Conservation (phyloP, 2,329 filamentous ascomycete species). For the Neonectria ditissima region DNA sequence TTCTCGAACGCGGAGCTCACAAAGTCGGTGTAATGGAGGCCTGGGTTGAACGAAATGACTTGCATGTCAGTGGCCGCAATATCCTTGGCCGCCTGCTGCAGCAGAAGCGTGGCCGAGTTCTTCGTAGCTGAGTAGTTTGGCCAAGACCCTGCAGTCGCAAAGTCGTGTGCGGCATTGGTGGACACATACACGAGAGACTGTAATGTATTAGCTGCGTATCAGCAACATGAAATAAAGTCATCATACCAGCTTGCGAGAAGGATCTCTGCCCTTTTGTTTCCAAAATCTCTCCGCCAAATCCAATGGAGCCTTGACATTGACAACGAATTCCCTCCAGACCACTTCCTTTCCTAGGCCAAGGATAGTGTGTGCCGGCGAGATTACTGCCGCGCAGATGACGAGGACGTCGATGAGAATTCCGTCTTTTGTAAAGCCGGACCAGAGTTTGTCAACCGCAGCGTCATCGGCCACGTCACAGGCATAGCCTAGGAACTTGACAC, state of each 20-base stretch:
- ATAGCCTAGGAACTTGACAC: neutral
- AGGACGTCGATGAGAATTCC: constrained; percentile 15
- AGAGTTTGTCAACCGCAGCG: neutral
- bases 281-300: constrained; percentile 2
- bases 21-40: constrained; percentile 30
- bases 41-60: constrained; percentile 53
- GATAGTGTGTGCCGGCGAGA: constrained; percentile 15
- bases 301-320: constrained; percentile 14
- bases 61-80: constrained; percentile 52
- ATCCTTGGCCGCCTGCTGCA: constrained; percentile 47
- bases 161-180: neutral
- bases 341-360: constrained; percentile 10
- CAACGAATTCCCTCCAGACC: constrained; percentile 6
- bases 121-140: constrained; percentile 51
- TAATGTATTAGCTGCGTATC: neutral
- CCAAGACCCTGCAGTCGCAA: constrained; percentile 32
- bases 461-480: neutral
- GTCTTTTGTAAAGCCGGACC: neutral
- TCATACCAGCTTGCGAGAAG: constrained; percentile 1
- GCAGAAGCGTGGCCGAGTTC: constrained; percentile 41
- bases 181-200: neutral
- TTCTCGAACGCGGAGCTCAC: neutral
- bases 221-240: no score
- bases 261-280: neutral
- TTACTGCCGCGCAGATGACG: constrained; percentile 6